Conservation (phyloP, 2,329 filamentous ascomycete species). For the Boeremia lycopersici region DNA sequence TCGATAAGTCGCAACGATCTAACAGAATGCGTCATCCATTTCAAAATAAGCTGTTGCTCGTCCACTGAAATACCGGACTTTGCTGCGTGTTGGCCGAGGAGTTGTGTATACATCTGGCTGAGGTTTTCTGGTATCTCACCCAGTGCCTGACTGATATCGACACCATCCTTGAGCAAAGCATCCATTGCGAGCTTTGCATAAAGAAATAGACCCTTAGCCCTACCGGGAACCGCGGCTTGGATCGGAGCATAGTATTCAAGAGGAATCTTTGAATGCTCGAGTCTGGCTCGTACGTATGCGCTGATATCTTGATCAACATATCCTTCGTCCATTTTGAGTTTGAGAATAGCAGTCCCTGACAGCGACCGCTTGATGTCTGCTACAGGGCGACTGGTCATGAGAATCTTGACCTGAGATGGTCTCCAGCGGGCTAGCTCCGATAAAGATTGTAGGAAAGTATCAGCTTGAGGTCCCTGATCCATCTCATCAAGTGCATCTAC, state of each 20-base stretch:
- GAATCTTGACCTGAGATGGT: slow-evolving; percentile 47
- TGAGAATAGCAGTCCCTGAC: slow-evolving; percentile 17
- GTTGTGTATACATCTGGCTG: not conserved
- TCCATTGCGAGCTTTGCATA: not conserved
- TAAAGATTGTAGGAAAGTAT: slow-evolving; percentile 44
- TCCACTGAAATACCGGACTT: not conserved
- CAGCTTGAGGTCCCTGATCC: slow-evolving; percentile 42
- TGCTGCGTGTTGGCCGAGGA: not conserved
- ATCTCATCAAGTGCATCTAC: slow-evolving; percentile 58
- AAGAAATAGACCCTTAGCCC: not conserved
- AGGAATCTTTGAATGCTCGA: not conserved
- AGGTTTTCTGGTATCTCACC: not conserved
- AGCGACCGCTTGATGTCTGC: slow-evolving; percentile 34
- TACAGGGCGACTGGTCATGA: slow-evolving; percentile 54
- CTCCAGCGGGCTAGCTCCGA: slow-evolving; percentile 39
- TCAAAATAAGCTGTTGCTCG: not conserved
- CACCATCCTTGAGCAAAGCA: not conserved
- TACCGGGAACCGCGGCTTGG: not conserved
- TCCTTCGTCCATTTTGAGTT: slow-evolving; percentile 27
- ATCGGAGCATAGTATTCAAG: not conserved
- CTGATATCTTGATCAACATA: not conserved
- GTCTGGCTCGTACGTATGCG: not conserved
- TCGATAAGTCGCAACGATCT: not conserved
- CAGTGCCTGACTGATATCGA: not conserved
- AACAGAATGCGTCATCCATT: not conserved